Conservation (phyloP, 805 yeast genomes). For the Ogataea degrootiae region DNA sequence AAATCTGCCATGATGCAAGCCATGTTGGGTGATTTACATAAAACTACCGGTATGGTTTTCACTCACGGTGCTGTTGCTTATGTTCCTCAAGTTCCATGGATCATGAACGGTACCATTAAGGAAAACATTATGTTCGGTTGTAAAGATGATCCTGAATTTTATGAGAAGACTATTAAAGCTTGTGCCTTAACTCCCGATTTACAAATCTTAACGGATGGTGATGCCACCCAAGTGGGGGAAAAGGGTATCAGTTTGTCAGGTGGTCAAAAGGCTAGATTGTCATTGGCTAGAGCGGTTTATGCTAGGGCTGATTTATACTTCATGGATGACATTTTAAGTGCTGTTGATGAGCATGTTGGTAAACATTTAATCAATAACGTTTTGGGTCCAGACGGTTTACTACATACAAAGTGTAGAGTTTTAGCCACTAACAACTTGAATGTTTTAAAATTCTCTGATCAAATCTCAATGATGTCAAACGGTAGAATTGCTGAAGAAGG, state of each 20-base stretch:
- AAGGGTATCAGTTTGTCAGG: slow-evolving; percentile 93
- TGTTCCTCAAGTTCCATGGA: slow-evolving; percentile 93
- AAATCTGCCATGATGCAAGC: slow-evolving; percentile 80
- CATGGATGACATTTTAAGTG: slow-evolving; percentile 87
- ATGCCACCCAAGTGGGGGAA: slow-evolving; percentile 87
- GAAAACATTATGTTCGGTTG: slow-evolving; percentile 88
- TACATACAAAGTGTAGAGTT: slow-evolving; percentile 67
- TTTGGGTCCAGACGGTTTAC: slow-evolving; percentile 73
- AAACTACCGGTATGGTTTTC: slow-evolving; percentile 65
- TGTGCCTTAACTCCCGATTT: slow-evolving; percentile 83
- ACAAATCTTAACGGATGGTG: slow-evolving; percentile 75
- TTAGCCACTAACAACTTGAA: slow-evolving; percentile 85
- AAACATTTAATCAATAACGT: slow-evolving; percentile 78
- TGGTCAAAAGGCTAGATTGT: slow-evolving; percentile 91
- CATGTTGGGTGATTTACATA: slow-evolving; percentile 76
- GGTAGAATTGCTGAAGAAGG: slow-evolving; percentile 70
- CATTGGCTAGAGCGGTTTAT: slow-evolving; percentile 91
- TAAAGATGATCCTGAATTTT: slow-evolving; percentile 71
- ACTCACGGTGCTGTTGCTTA: slow-evolving; percentile 81
- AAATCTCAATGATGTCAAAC: slow-evolving; percentile 61
- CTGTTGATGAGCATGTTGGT: slow-evolving; percentile 95
- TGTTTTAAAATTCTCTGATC: slow-evolving; percentile 71
- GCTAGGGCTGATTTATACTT: slow-evolving; percentile 85
- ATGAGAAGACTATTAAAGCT: slow-evolving; percentile 73
- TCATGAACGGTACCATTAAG: slow-evolving; percentile 84